These are phyloP conservation scores for Aspergillus fijiensis DNA, from an alignment of 2,329 filamentous ascomycete species.

Conservation along the genomic window DNA sequence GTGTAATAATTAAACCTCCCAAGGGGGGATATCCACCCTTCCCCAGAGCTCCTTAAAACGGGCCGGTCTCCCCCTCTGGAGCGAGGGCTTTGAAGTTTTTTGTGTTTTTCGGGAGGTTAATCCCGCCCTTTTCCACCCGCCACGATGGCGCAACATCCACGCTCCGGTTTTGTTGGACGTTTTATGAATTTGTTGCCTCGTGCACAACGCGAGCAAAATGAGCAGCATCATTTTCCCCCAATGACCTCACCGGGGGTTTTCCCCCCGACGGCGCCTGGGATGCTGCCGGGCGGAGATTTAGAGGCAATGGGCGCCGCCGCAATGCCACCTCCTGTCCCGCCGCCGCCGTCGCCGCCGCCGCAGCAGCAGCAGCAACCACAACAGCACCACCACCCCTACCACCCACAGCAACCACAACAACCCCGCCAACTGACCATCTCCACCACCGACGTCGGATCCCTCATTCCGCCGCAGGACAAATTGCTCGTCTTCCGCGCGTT, in stretches of 20 bases:
- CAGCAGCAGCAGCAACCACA: neutral
- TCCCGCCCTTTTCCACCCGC: neutral
- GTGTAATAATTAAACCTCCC: neutral
- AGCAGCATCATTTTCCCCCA: neutral
- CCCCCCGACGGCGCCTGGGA: neutral
- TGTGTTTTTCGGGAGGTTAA: neutral
- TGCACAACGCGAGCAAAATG: neutral
- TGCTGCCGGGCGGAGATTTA: neutral
- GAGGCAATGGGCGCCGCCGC: neutral
- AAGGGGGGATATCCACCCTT: neutral
- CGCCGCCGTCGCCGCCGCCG: neutral
- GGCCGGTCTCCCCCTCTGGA: neutral
- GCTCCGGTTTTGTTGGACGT: neutral
- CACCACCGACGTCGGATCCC: slow-evolving; percentile 21
- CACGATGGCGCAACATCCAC: neutral
- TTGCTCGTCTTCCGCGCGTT: slow-evolving; percentile 43
- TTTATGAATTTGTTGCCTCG: neutral
- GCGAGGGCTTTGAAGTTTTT: neutral
- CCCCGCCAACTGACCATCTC: slow-evolving; percentile 18
- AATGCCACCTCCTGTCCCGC: neutral
- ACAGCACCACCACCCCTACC: neutral
- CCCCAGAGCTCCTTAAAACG: neutral
- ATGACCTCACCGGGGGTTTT: neutral
- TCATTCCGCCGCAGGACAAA: slow-evolving; percentile 39
- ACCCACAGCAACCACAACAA: neutral